Percentiles rank a stretch among this genome's conserved stretches.
These are phyloP conservation scores for Scytalidium lignicola DNA, from an alignment of 2,329 filamentous ascomycete genomes.

Conservation along the genomic window DNA sequence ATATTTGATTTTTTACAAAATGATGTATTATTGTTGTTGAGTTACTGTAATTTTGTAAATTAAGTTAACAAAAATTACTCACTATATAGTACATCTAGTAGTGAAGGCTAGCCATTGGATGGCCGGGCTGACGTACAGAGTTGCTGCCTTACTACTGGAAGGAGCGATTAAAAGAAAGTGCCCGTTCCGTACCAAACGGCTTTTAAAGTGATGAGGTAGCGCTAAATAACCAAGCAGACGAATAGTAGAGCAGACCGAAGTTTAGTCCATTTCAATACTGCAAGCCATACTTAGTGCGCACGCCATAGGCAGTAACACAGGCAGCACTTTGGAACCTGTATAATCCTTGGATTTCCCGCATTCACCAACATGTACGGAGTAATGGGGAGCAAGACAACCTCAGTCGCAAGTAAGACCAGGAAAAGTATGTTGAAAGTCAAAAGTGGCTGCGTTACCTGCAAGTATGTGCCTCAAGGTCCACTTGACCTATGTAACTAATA, in stretches of 20 bases:
- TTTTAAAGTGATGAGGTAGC: too few species aligned
- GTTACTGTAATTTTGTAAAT: too few species aligned
- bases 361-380: not conserved
- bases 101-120: too few species aligned
- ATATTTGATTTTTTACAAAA: too few species aligned
- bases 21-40: too few species aligned
- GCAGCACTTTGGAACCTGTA: not conserved
- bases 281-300: not conserved
- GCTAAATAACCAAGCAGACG: not conserved
- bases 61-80: too few species aligned
- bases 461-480: not conserved
- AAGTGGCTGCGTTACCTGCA: not conserved
- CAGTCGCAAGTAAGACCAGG: not conserved
- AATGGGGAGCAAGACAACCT: too few species aligned
- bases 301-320: not conserved
- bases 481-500: not conserved
- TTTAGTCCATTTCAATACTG: not conserved
- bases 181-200: too few species aligned
- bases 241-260: not conserved
- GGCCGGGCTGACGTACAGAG: too few species aligned
- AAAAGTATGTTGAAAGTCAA: not conserved
- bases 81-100: too few species aligned
- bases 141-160: too few species aligned
- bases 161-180: too few species aligned
- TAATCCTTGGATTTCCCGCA: not conserved